Evolutionary conservation across 805 yeast genomes (phyloP), one percentile per base, ranked within the genome.

Genomic region (Saccharomycopsis sp.): DNA sequence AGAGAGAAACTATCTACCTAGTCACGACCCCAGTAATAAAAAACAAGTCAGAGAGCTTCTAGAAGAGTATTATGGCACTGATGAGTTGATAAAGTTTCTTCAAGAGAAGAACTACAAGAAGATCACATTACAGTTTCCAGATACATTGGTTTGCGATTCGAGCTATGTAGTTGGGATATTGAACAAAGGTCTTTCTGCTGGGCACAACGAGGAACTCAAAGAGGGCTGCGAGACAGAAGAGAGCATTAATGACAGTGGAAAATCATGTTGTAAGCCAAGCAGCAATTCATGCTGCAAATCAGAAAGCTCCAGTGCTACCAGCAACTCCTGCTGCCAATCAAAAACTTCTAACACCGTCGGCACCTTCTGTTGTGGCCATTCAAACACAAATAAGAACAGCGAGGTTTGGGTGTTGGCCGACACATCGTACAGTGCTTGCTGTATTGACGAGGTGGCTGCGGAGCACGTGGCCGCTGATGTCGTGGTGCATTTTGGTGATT

Each of bases 361-460:
- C 38, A 29, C 5, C 5, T 5, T 63, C 66, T 53, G 63, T 64
- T 2, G 52, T 62, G 19, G 51, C 38, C 2, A 20, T 23, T 0
- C 64, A 60, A 8, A 15, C 34, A 19, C 41, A 24, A 50, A 17
- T 9, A 15, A 55, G 2, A 42, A 58, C n/a, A n/a, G n/a, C n/a
- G 73, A 78, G 54, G 78, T 87, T 9, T 93, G 93, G 88, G 81
- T 93, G 17, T 73, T 94, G 42, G 99, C 98, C 0, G 99, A 94
- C 68, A 93, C 99, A 0, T 90, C 97, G 0, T 94, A 94, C 67
- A 89, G 97, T 29, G 78, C 97, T 0, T 94, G 99, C 71, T 94
- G 99, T 72, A 86, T 93, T 9, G 99, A 94, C 70, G 97, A 92
- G 67, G 96, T 93, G 25, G 98, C 99, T 0, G 96, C 97, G 0